A percentile compares a stretch with the other conserved stretches of the same genome.
phyloP scores from a whole-genome alignment of 1,284 basidiomycete genomes.

The Ceratobasidium sp. region DNA sequence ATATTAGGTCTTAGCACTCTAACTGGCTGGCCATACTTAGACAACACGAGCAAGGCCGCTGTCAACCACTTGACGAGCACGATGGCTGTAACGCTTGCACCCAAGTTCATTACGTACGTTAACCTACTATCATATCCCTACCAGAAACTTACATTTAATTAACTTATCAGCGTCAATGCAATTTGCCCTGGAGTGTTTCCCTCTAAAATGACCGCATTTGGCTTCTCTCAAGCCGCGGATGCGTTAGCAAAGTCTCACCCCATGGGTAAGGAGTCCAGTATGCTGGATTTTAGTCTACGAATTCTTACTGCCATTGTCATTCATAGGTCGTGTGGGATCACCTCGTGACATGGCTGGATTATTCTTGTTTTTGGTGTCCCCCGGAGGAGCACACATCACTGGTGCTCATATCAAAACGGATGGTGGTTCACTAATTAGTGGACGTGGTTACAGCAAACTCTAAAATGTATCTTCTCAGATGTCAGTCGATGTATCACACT shows the following conservation, averaged over 20 bases:
- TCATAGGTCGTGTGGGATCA: slow-evolving; percentile 74
- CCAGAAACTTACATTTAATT: too few relatives aligned
- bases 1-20: too few relatives aligned
- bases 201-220: too few relatives aligned
- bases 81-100: slow-evolving; percentile 21
- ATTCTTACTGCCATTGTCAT: too few relatives aligned
- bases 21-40: slow-evolving; percentile 60
- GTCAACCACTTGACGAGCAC: slow-evolving; percentile 80
- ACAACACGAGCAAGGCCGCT: slow-evolving; percentile 77
- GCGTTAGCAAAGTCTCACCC: too few relatives aligned
- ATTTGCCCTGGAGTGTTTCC: too few relatives aligned
- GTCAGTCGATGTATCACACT: too few relatives aligned
- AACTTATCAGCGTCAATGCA: slow-evolving; percentile 45
- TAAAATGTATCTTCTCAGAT: slow-evolving; percentile 1
- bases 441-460: slow-evolving; percentile 40
- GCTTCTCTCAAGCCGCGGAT: too few relatives aligned
- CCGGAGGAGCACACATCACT: slow-evolving; percentile 78
- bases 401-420: slow-evolving; percentile 69
- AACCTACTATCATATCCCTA: too few relatives aligned
- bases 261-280: too few relatives aligned
- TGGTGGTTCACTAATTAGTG: slow-evolving; percentile 63
- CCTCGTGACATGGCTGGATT: slow-evolving; percentile 82
- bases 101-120: slow-evolving; percentile 31
- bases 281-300: too few relatives aligned
- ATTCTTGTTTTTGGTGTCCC: slow-evolving; percentile 77